Evolutionary conservation across 306 rosid genomes (phyloP).

Genomic region (Acacia acuminata): DNA sequence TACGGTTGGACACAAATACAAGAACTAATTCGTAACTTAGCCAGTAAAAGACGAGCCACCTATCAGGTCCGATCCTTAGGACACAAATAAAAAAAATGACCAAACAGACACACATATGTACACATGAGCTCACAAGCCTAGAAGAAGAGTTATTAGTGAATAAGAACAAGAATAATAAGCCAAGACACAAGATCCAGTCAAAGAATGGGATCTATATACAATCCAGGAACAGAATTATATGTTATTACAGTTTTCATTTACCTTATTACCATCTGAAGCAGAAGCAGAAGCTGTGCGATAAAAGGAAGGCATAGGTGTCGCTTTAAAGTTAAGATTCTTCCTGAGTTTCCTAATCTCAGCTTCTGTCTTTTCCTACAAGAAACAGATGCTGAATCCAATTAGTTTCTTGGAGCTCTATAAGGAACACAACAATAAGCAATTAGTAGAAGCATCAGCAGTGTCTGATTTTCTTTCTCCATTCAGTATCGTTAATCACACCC

Average conservation of each 20-base stretch:
- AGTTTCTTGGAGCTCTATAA: slow-evolving; percentile 28
- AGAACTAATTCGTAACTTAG: not conserved
- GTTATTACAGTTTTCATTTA: slow-evolving; percentile 19
- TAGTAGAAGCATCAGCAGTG: not conserved
- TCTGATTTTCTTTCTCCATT: not conserved
- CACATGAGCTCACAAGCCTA: not conserved
- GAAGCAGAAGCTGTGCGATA: slow-evolving; percentile 40
- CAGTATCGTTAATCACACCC: not conserved
- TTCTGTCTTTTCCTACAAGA: slow-evolving; percentile 58
- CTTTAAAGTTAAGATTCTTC: slow-evolving; percentile 73
- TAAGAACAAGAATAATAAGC: not conserved
- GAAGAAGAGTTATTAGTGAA: not conserved
- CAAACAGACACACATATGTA: not conserved
- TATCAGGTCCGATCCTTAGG: no score
- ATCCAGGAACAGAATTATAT: not conserved
- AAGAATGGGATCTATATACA: not conserved
- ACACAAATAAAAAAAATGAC: no score
- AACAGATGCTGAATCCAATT: slow-evolving; percentile 14
- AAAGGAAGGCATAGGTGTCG: slow-evolving; percentile 76
- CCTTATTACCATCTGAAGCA: slow-evolving; percentile 55
- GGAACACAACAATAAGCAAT: not conserved
- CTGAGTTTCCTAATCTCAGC: slow-evolving; percentile 65
- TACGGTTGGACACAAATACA: not conserved
- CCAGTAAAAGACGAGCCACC: no score
- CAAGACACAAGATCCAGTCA: not conserved